Conservation (phyloP, 352 stramenopile genomes). For the Phytophthora aleatoria region DNA sequence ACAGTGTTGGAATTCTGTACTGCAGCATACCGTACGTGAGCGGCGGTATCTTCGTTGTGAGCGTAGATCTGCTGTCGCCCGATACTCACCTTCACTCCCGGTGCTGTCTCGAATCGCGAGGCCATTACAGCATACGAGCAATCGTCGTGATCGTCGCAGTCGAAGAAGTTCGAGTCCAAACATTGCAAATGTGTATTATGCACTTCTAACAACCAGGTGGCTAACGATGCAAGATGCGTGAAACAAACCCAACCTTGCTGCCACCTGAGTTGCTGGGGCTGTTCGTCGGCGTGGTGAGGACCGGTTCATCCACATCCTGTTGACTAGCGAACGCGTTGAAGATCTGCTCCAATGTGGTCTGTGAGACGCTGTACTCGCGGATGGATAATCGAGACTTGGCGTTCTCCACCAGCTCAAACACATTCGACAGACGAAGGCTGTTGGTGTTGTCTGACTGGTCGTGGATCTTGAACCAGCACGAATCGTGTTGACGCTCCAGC, state of each 20-base stretch:
- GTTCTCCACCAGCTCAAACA: conserved; percentile 77
- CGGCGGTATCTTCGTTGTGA: too few relatives aligned
- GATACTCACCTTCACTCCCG: too few relatives aligned
- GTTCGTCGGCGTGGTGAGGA: conserved; percentile 13
- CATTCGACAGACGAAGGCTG: conserved; percentile 54
- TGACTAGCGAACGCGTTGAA: conserved; percentile 68
- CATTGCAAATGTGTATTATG: too few relatives aligned
- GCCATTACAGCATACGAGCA: too few relatives aligned
- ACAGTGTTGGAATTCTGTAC: too few relatives aligned
- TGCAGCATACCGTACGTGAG: too few relatives aligned
- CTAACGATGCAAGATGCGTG: conserved; percentile 11
- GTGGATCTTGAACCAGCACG: conserved; percentile 67
- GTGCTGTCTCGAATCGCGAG: too few relatives aligned
- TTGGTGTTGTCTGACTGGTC: conserved; percentile 16
- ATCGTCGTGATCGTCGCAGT: too few relatives aligned
- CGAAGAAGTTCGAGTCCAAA: not conserved
- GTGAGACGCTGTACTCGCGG: conserved; percentile 85
- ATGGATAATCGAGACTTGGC: conserved; percentile 50
- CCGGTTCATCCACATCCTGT: conserved; percentile 55
- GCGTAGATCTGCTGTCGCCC: too few relatives aligned
- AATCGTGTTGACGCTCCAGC: conserved; percentile 74
- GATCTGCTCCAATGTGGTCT: conserved; percentile 89
- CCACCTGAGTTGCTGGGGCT: conserved; percentile 6
- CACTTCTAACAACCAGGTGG: not conserved
- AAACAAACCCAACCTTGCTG: conserved; percentile 9